phyloP scores from a whole-genome alignment of 2,329 filamentous ascomycete genomes.

The Pseudocercospora musae region DNA sequence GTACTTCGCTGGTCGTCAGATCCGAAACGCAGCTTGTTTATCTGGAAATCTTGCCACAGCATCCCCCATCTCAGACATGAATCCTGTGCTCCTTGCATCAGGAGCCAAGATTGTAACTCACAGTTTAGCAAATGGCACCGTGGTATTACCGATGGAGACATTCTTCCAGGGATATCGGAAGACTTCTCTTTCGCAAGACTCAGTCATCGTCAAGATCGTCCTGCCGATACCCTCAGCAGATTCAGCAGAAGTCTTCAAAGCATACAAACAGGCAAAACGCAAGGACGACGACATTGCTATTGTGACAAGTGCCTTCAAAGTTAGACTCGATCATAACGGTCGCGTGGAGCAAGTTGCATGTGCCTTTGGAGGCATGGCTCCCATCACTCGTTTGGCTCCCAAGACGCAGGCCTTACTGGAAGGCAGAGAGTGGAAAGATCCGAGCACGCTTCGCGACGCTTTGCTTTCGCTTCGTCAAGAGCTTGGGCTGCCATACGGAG shows the following conservation, averaged over 20 bases:
- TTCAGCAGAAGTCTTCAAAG: conserved; percentile 80
- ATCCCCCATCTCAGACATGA: conserved; percentile 93
- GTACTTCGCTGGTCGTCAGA: conserved; percentile 93
- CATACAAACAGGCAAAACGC: conserved; percentile 93
- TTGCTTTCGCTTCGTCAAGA: neutral
- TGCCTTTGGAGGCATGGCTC: neutral
- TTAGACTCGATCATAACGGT: conserved; percentile 67
- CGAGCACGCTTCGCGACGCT: neutral
- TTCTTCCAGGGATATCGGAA: neutral
- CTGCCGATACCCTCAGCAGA: conserved; percentile 38
- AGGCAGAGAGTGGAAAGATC: neutral
- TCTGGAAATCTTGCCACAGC: conserved; percentile 93
- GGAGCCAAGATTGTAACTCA: conserved; percentile 79
- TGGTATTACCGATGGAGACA: neutral
- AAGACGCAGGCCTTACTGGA: neutral
- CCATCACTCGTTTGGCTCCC: neutral
- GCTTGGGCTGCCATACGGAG: neutral
- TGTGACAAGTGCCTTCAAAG: conserved; percentile 79
- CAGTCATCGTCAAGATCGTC: neutral
- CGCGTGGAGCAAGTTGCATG: conserved; percentile 54
- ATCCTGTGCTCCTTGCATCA: conserved; percentile 86
- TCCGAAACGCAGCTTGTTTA: conserved; percentile 94
- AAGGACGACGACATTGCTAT: conserved; percentile 99
- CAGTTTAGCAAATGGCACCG: conserved; percentile 41
- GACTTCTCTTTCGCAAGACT: neutral